Conservation (phyloP, 495 filamentous ascomycete species). For the Aspergillus carlsbadensis region DNA sequence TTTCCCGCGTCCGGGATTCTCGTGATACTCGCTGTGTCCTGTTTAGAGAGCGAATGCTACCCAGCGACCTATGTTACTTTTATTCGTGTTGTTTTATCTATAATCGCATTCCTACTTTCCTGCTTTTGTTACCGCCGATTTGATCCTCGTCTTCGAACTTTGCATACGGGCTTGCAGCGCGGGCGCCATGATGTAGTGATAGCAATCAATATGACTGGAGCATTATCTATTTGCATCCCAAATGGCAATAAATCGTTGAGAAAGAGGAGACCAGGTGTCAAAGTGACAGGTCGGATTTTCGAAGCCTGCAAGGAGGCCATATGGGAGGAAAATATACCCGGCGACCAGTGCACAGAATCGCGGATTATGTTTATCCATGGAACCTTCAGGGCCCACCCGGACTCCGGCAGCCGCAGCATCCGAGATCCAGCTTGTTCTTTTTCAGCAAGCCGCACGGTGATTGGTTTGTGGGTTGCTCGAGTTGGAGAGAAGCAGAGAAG, state of each 20-base stretch:
- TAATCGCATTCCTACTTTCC: background rate
- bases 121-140: background rate
- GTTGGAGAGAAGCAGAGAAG: background rate
- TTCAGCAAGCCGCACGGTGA: background rate
- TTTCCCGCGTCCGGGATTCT: conserved; percentile 72
- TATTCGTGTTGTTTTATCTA: background rate
- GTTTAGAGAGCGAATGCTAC: conserved; percentile 17
- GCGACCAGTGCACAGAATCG: background rate
- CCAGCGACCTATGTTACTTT: background rate
- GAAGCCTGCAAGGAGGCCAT: conserved; percentile 12
- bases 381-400: conserved; percentile 15
- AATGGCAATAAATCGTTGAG: background rate
- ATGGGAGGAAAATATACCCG: conserved; percentile 17
- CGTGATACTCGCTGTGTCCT: background rate
- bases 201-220: background rate
- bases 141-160: background rate
- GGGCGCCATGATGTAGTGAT: conserved; percentile 1
- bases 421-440: conserved; percentile 21
- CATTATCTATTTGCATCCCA: background rate
- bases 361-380: background rate
- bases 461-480: background rate
- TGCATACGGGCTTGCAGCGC: conserved; percentile 9
- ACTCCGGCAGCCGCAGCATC: conserved; percentile 22
- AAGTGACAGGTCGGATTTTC: conserved; percentile 11
- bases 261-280: background rate